phyloP scores from a whole-genome alignment of 2,329 filamentous ascomycete genomes.

The Trichoderma gracile region DNA sequence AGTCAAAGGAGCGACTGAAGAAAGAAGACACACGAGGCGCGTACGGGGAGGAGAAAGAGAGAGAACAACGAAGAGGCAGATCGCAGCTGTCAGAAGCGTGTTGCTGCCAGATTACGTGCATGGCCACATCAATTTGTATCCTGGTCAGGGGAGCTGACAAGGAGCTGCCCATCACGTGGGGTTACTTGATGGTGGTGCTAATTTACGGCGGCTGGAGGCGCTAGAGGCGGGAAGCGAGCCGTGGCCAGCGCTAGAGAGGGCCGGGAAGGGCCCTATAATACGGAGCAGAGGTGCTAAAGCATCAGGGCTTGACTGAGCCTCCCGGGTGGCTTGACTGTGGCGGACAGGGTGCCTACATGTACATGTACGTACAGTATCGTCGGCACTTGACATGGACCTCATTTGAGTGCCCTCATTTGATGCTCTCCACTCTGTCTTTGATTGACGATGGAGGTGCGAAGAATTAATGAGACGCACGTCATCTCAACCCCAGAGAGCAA shows the following conservation, averaged over 20 bases:
- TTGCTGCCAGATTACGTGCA: conserved; percentile 1
- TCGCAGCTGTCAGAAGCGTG: neutral
- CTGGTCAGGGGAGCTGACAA: conserved; percentile 25
- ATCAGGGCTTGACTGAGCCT: neutral
- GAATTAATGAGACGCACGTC: too few species aligned
- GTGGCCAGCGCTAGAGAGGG: conserved; percentile 9
- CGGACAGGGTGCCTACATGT: too few species aligned
- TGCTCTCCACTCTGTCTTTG: too few species aligned
- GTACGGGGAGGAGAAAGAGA: neutral
- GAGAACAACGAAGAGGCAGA: neutral
- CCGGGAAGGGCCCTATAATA: neutral
- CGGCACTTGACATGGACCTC: too few species aligned
- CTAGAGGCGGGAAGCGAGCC: conserved; percentile 9
- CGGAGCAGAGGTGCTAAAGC: neutral
- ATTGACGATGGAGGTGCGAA: too few species aligned
- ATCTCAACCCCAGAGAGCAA: too few species aligned
- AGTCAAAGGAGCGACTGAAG: conserved; percentile 4
- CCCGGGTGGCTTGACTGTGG: neutral
- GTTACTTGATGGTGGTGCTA: conserved; percentile 18
- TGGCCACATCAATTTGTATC: conserved; percentile 3
- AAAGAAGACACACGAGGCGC: neutral
- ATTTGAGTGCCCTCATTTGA: too few species aligned
- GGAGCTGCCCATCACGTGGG: conserved; percentile 25
- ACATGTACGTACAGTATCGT: too few species aligned
- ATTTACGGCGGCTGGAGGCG: neutral